Percentiles rank a stretch among this genome's conserved stretches.
phyloP scores from a whole-genome alignment of 805 yeast genomes.

The Cyberlindnera sargentensis region DNA sequence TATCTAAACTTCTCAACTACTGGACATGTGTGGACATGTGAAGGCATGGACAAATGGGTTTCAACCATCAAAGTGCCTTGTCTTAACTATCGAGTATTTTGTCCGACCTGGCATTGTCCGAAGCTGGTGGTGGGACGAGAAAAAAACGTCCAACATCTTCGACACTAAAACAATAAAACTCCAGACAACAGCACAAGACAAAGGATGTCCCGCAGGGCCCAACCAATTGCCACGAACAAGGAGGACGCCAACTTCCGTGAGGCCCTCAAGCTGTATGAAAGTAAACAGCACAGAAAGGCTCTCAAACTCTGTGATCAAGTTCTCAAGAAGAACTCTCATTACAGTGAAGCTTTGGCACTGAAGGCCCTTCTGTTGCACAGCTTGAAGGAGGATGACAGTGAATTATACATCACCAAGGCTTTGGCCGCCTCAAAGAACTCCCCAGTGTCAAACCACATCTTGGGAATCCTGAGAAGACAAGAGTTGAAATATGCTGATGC shows the following conservation, averaged over 20 bases:
- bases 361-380: constrained; percentile 68
- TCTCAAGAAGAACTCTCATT: constrained; percentile 66
- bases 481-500: constrained; percentile 69
- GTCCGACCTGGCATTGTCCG: too few relatives aligned
- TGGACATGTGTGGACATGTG: too few relatives aligned
- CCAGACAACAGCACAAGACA: too few relatives aligned
- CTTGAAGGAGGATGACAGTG: constrained; percentile 59
- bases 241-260: constrained; percentile 74
- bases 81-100: too few relatives aligned
- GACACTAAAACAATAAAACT: too few relatives aligned
- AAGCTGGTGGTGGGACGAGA: too few relatives aligned
- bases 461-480: constrained; percentile 76
- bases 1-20: not conserved
- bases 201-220: constrained; percentile 5
- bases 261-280: constrained; percentile 77
- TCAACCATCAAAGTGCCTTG: too few relatives aligned
- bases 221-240: constrained; percentile 34
- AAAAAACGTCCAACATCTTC: too few relatives aligned
- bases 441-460: constrained; percentile 74
- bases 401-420: constrained; percentile 53
- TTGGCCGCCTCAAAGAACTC: constrained; percentile 50
- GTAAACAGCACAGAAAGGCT: constrained; percentile 82
- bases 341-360: constrained; percentile 76
- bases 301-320: constrained; percentile 67
- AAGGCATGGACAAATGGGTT: too few relatives aligned